Base-by-base conservation (phyloP, 192 early-diverging fungal species). In the Dispira parvispora region DNA sequence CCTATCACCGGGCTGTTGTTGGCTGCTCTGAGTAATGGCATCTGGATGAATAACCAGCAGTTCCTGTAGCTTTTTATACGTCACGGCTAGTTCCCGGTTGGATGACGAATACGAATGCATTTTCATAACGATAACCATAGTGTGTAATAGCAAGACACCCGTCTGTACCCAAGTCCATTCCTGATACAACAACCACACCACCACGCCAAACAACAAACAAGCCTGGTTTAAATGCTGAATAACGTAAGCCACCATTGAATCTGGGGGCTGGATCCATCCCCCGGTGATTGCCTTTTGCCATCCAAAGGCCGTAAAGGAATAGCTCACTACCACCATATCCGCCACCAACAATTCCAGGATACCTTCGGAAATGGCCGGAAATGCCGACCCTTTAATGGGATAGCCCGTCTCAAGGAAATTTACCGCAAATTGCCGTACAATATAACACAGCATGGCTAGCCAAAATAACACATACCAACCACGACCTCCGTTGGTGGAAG, bases 111-210 rank as follows among this genome's bases (percentile, higher is more conserved):
- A 98, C n/a, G 92, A 94, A 68, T 93, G 90, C 67, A 91, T 81
- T 67, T 98, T 98, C 91, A 98, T 92, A 69, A 95, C 78, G 84
- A 92, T 94, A 16, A 89, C 82, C 46, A 90, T 88, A 2, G 84
- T 79, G 69, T 98, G 95, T 38, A 95, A 73, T 0, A 81, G 78
- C 69, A 95, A 90, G 47, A 85, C 90, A 52, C 88, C 87, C 9
- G 83, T 82, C 71, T 98, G 91, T 11, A 90, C 84, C 90, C 91
- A 94, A 16, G 82, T 82, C 91, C 90, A 94, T 44, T 88, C 78
- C 62, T 80, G 77, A 61, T 72, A 56, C 32, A 66, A 73, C 52
- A 75, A 69, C 84, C 85, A 88, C 11, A 61, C 67, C 46, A 84
- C 78, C 58, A 76, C 76, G 27, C 70, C 58, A 32, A 75, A 72